phyloP scores from a whole-genome alignment of 805 yeast species.

The Metschnikowia continentalis region DNA sequence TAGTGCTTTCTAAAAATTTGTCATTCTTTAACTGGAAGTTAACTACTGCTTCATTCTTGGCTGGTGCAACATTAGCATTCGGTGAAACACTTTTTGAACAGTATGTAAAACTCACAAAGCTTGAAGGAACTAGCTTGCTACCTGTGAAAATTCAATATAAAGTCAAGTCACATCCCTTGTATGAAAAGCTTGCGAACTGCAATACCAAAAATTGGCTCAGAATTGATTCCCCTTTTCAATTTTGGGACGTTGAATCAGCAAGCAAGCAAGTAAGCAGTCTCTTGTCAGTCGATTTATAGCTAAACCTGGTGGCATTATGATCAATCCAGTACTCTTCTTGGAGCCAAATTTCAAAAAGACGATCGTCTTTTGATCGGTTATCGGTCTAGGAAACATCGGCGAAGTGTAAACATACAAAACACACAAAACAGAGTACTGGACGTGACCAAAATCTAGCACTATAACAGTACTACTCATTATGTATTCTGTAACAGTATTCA shows the following conservation, averaged over 20 bases:
- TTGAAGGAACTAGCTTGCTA: constrained; percentile 20
- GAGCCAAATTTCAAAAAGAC: constrained; percentile 54
- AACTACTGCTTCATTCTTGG: constrained; percentile 22
- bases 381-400: no score
- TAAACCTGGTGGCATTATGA: constrained; percentile 75
- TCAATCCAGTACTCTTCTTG: constrained; percentile 67
- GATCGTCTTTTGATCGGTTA: constrained; percentile 20
- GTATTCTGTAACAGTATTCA: no score
- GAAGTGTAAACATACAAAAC: no score
- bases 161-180: constrained; percentile 47
- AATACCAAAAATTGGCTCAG: neutral
- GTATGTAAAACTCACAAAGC: constrained; percentile 24
- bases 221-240: neutral
- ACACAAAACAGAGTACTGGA: no score
- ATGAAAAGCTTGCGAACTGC: constrained; percentile 40
- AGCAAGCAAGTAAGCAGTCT: no score
- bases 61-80: constrained; percentile 33
- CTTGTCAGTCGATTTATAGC: constrained; percentile 46
- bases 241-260: neutral
- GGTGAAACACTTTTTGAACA: constrained; percentile 30
- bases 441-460: no score
- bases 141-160: constrained; percentile 44
- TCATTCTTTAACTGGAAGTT: constrained; percentile 15
- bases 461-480: no score
- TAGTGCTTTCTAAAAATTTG: neutral